Base-by-base conservation (phyloP, 2,329 filamentous ascomycete genomes). In the Penicillium sp. region DNA sequence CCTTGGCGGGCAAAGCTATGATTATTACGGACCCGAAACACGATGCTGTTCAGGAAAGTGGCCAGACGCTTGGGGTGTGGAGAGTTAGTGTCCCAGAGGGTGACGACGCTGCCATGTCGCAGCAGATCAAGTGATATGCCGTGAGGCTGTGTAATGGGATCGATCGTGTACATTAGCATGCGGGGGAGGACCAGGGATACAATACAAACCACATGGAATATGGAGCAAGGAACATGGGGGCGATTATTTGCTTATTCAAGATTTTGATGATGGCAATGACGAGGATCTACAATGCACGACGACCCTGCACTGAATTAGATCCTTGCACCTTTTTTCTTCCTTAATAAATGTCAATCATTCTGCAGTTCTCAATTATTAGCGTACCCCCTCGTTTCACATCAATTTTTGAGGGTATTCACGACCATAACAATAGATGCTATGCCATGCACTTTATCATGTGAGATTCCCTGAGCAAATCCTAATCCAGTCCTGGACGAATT, bases 1-100 rank as follows among this genome's bases (percentile, higher is more conserved):
- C 93, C 1, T 80, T 85, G 48, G 88, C 87, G 51, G 92, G 90
- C 73, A 89, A 90, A 73, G 86, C 87, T 2, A 84, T 90, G 75
- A 70, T 87, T 52, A 75, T 78, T 40, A 73, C 83, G 24, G 79
- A 66, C n/a, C 68, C 71, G 59, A 74, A 72, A 62, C 71, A 70
- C 58, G 74, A 69, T 44, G 75, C 77, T 71, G 75, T 74, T 71
- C 61, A 68, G 8, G 54, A 65, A 18, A 66, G 67, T 50, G 72
- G 72, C 21, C 73, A 72, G 55, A 70, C 64, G 16, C 52, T 76
- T 37, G 71, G 67, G 14, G 66, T 78, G 46, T 78, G 75, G 75
- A 67, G 72, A 44, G 68, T 75, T 16, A 59, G 65, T 24, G 52
- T 64, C n/a, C 48, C 63, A 0, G 63, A 65, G 48, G 56, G 65